phyloP scores from a whole-genome alignment of 1,284 basidiomycete species.

The Trichosporon faecale region DNA sequence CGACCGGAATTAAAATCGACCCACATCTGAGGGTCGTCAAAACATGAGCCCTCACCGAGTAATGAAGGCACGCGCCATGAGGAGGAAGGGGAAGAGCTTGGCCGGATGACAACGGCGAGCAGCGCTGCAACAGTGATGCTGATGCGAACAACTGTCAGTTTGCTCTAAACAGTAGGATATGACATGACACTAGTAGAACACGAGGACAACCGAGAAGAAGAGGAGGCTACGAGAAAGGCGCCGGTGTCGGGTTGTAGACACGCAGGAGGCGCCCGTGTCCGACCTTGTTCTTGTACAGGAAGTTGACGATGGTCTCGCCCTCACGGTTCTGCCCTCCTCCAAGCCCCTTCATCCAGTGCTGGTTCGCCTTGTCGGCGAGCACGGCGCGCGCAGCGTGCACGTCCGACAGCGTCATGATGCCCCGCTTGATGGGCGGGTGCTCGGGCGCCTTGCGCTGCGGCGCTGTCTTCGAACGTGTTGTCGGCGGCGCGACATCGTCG shows the following conservation, averaged over 20 bases:
- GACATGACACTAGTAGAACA: not conserved
- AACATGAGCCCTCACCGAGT: not conserved
- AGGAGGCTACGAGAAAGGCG: conserved; percentile 17
- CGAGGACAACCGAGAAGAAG: not conserved
- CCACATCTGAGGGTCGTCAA: not conserved
- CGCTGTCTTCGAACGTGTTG: conserved; percentile 45
- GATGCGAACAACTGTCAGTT: no score
- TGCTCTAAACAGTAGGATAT: not conserved
- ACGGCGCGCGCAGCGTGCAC: conserved; percentile 41
- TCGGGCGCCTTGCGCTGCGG: conserved; percentile 27
- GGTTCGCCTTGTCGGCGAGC: conserved; percentile 48
- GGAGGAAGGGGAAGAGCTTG: not conserved
- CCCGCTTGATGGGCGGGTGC: conserved; percentile 30
- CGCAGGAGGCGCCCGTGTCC: conserved; percentile 46
- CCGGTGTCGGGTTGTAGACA: conserved; percentile 41
- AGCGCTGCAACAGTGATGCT: no score
- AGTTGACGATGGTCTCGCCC: conserved; percentile 49
- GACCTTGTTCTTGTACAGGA: conserved; percentile 51
- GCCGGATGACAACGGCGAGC: no score
- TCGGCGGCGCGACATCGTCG: conserved; percentile 31
- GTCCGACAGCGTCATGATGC: conserved; percentile 48
- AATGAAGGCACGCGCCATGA: not conserved
- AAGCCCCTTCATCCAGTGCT: conserved; percentile 49
- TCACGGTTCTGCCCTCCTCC: conserved; percentile 51
- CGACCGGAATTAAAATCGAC: not conserved